Evolutionary conservation across 225 moss, liverwort and hornwort genomes (phyloP), one percentile per base, ranked within the genome.

Genomic region (Anthoceros angustus): DNA sequence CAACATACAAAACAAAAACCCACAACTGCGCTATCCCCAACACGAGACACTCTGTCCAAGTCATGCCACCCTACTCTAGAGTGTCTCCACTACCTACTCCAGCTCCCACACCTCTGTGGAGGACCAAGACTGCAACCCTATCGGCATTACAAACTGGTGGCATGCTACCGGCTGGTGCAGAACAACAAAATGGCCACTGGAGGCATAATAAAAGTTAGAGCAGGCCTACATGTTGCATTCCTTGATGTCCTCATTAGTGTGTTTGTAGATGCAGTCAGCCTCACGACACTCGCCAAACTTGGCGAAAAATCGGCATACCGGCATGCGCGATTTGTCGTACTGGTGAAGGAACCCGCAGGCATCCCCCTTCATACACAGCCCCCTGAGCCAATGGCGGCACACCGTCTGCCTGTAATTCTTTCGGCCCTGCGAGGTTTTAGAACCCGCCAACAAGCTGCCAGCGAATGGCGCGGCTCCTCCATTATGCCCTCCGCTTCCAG

Each of bases 261-360:
- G 98, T 75, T 99, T 99, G 78, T 99, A 99, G 70, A 99, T 87
- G 74, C 98, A 99, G 79, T 99, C 98, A 62, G 98, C 92, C 79
- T 99, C 98, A 68, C 98, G 87, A 64, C 98, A 99, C 78, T 99
- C 98, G 72, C 98, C 98, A 69, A 99, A 99, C 86, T 99, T 99
- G 0, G 98, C 98, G 79, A 99, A 99, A 72, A 99, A 99, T n/a
- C 98, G 92, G 74, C 98, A 99, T 11, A 99, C 98, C 10, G 98
- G 98, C 98, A 99, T 99, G 40, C 98, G 86, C 48, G 98, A 92
- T 80, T 92, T 99, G 67, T 99, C 98, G 73, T 86, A 99, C 69
- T 99, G 98, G 62, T 99, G 98, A 81, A 99, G 73, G 69, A 99
- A 99, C 64, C 98, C 98, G 66, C 98, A 99, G 8, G 92, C 98